phyloP scores from a whole-genome alignment of 1,284 basidiomycete genomes.

The Somion occarium region DNA sequence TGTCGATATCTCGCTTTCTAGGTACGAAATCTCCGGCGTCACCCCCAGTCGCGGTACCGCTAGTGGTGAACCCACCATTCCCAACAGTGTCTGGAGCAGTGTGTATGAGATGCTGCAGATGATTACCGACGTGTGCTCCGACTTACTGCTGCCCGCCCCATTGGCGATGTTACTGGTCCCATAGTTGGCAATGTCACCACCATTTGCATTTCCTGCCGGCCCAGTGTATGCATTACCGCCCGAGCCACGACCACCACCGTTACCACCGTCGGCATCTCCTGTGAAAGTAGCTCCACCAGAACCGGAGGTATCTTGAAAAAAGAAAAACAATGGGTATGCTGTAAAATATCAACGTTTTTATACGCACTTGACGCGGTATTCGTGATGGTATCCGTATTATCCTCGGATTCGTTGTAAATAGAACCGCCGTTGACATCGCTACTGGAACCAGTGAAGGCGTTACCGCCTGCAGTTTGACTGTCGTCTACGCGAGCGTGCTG shows the following conservation, averaged over 20 bases:
- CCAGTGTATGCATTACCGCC: constrained; percentile 17
- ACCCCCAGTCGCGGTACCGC: constrained; percentile 15
- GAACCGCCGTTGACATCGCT: constrained; percentile 13
- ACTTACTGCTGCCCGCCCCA: constrained; percentile 11
- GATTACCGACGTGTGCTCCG: background rate
- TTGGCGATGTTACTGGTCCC: constrained; percentile 15
- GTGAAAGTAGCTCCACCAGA: constrained; percentile 10
- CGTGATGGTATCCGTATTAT: constrained; percentile 9
- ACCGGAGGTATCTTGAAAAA: constrained; percentile 8
- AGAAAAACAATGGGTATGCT: background rate
- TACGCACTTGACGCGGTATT: constrained; percentile 14
- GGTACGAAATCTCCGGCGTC: constrained; percentile 7
- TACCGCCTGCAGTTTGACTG: constrained; percentile 12
- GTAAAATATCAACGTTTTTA: too few relatives aligned
- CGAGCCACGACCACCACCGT: constrained; percentile 12
- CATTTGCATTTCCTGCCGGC: constrained; percentile 13
- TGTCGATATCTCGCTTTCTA: constrained; percentile 10
- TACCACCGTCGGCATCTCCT: constrained; percentile 14
- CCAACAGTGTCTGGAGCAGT: constrained; percentile 13
- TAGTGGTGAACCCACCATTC: constrained; percentile 15
- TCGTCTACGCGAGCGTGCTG: constrained; percentile 11
- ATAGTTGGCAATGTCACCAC: constrained; percentile 14
- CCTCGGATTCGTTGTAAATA: constrained; percentile 12
- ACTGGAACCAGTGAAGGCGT: constrained; percentile 14
- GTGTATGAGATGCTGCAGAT: too few relatives aligned